phyloP scores from a whole-genome alignment of 2,329 filamentous ascomycete genomes.

The Ophiostoma novo-ulmi region DNA sequence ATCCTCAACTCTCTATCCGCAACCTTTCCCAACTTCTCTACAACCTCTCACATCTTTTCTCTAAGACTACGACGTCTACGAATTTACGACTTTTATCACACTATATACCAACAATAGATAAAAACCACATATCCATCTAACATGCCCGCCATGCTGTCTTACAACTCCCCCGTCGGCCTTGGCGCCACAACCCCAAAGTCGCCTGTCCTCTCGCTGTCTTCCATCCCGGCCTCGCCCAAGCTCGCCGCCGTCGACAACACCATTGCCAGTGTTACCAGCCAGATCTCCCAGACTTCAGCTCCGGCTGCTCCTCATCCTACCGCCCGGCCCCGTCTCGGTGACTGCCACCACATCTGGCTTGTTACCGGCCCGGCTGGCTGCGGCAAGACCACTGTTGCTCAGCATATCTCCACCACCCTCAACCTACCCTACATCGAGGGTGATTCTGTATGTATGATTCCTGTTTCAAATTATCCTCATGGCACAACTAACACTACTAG shows the following conservation, averaged over 20 bases:
- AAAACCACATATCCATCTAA: neutral
- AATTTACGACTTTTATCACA: neutral
- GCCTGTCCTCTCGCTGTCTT: slow-evolving; percentile 7
- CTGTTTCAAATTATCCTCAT: slow-evolving; percentile 18
- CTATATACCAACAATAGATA: neutral
- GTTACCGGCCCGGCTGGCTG: slow-evolving; percentile 75
- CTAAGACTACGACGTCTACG: neutral
- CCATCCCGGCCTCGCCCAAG: slow-evolving; percentile 21
- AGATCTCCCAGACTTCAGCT: neutral
- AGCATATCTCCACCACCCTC: slow-evolving; percentile 57
- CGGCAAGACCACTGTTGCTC: slow-evolving; percentile 71
- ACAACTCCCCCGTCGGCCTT: slow-evolving; percentile 17
- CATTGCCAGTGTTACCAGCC: slow-evolving; percentile 9
- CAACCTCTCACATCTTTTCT: neutral
- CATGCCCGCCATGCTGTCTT: slow-evolving; percentile 21
- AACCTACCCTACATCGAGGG: slow-evolving; percentile 69
- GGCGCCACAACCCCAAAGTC: slow-evolving; percentile 11
- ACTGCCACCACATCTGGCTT: slow-evolving; percentile 67
- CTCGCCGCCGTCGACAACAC: neutral
- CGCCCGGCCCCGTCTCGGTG: neutral
- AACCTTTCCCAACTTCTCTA: neutral
- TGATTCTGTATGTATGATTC: slow-evolving; percentile 55
- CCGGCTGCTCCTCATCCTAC: neutral
- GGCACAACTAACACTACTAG: slow-evolving; percentile 35
- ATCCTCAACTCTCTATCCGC: neutral